phyloP scores from a whole-genome alignment of 495 filamentous ascomycete genomes.

The Endocarpon pusillum region DNA sequence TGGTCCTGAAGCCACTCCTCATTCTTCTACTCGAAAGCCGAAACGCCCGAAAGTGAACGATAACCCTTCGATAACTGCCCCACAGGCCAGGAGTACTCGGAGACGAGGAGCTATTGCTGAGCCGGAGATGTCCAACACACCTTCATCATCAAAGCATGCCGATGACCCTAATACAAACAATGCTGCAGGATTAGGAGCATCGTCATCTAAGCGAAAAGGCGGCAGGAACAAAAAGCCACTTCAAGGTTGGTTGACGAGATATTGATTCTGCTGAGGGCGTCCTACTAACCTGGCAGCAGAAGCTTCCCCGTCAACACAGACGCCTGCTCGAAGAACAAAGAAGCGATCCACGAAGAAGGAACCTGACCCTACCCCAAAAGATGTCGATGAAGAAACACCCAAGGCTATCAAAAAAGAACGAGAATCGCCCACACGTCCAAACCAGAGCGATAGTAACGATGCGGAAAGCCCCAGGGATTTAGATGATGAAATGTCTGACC shows the following conservation, averaged over 20 bases:
- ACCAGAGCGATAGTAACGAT: slow-evolving; percentile 45
- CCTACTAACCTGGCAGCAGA: too few species aligned
- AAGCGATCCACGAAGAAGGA: not conserved
- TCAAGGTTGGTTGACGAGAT: too few species aligned
- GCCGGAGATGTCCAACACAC: slow-evolving; percentile 40
- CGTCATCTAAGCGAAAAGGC: too few species aligned
- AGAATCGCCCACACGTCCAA: slow-evolving; percentile 23
- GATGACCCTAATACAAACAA: too few species aligned
- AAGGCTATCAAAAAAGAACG: slow-evolving; percentile 19
- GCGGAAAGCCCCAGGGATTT: slow-evolving; percentile 30
- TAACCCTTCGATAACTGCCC: slow-evolving; percentile 17
- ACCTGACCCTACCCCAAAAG: not conserved
- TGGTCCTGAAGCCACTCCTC: slow-evolving; percentile 23
- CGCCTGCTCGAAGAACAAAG: not conserved
- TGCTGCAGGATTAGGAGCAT: too few species aligned
- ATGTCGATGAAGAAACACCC: slow-evolving; percentile 3
- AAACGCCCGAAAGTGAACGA: slow-evolving; percentile 24
- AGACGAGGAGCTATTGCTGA: slow-evolving; percentile 24
- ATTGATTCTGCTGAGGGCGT: too few species aligned
- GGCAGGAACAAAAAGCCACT: too few species aligned
- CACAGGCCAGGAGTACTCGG: slow-evolving; percentile 18
- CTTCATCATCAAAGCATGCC: slow-evolving; percentile 13
- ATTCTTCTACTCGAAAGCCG: slow-evolving; percentile 24
- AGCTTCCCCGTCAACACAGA: too few species aligned
- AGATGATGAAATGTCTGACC: slow-evolving; percentile 63